Conservation (phyloP, 352 stramenopile genomes). For the Thalassiosira mediterranea region DNA sequence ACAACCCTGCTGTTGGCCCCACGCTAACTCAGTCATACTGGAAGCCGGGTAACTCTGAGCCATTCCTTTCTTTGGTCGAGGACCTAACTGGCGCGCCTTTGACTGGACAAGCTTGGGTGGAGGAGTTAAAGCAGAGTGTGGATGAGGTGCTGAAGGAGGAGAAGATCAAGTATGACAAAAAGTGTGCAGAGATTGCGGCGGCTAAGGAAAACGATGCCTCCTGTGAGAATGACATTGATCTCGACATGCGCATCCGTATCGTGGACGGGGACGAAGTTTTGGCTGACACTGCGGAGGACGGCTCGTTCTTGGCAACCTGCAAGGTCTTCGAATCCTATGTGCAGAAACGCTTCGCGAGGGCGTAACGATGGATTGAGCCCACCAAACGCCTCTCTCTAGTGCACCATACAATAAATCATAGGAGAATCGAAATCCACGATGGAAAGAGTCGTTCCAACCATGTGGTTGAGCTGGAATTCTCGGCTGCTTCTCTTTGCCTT, state of each 20-base stretch:
- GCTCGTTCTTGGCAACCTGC: slow-evolving; percentile 62
- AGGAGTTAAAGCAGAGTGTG: slow-evolving; percentile 59
- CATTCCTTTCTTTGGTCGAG: slow-evolving; percentile 69
- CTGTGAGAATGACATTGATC: slow-evolving; percentile 53
- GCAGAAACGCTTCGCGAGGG: slow-evolving; percentile 43
- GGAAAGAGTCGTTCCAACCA: too few relatives aligned
- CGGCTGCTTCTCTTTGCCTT: too few relatives aligned
- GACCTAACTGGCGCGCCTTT: slow-evolving; percentile 66
- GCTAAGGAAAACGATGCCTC: too few relatives aligned
- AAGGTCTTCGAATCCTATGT: slow-evolving; percentile 75
- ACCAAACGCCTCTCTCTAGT: too few relatives aligned
- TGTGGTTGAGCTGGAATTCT: too few relatives aligned
- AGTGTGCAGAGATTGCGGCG: slow-evolving; percentile 30
- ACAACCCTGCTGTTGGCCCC: slow-evolving; percentile 72
- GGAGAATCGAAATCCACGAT: too few relatives aligned
- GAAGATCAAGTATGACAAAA: slow-evolving; percentile 61
- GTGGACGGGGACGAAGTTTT: slow-evolving; percentile 72
- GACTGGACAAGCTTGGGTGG: slow-evolving; percentile 63
- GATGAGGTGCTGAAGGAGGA: slow-evolving; percentile 62
- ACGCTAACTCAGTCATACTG: slow-evolving; percentile 63
- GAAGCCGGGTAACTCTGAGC: slow-evolving; percentile 67
- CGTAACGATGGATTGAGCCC: slow-evolving; percentile 13
- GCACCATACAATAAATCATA: too few relatives aligned
- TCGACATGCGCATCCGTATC: slow-evolving; percentile 72
- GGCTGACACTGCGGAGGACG: slow-evolving; percentile 55